A percentile compares a stretch with the other conserved stretches of the same genome.
Conservation (phyloP, 2,329 filamentous ascomycete species). For the Parasarocladium wereldwijsianum region DNA sequence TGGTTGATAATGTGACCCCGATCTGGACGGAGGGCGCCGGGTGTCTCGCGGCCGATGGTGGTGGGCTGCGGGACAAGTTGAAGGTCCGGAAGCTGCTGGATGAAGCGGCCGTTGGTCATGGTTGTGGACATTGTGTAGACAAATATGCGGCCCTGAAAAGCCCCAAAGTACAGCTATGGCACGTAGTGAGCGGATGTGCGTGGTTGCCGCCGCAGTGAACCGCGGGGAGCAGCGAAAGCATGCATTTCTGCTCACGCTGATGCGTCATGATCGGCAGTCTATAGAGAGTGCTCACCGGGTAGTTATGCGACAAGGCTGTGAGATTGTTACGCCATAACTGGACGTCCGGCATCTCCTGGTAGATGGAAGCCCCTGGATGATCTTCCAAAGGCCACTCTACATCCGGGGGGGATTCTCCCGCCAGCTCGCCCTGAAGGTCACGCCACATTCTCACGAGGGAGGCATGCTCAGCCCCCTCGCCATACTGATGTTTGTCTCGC, state of each 20-base stretch:
- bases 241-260: background rate
- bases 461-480: slow-evolving; percentile 7
- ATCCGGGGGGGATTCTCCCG: too few species aligned
- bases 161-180: slow-evolving; percentile 42
- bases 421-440: too few species aligned
- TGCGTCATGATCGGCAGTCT: background rate
- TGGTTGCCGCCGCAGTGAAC: too few species aligned
- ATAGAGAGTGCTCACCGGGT: slow-evolving; percentile 28
- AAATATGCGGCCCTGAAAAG: slow-evolving; percentile 41
- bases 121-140: too few species aligned
- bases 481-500: slow-evolving; percentile 8
- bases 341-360: slow-evolving; percentile 16
- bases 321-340: slow-evolving; percentile 36
- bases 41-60: slow-evolving; percentile 21
- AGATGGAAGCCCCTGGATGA: too few species aligned
- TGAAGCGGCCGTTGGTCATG: slow-evolving; percentile 30
- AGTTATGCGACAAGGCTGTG: slow-evolving; percentile 40
- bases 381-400: too few species aligned
- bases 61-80: slow-evolving; percentile 30
- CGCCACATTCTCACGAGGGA: too few species aligned
- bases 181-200: too few species aligned
- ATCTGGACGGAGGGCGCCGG: slow-evolving; percentile 36
- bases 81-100: slow-evolving; percentile 32
- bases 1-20: slow-evolving; percentile 53
- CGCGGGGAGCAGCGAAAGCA: background rate